Percentiles rank a stretch among this genome's conserved stretches.
Evolutionary conservation across 768 basidiomycete species (phyloP).

Genomic region (Lentinus tigrinus): DNA sequence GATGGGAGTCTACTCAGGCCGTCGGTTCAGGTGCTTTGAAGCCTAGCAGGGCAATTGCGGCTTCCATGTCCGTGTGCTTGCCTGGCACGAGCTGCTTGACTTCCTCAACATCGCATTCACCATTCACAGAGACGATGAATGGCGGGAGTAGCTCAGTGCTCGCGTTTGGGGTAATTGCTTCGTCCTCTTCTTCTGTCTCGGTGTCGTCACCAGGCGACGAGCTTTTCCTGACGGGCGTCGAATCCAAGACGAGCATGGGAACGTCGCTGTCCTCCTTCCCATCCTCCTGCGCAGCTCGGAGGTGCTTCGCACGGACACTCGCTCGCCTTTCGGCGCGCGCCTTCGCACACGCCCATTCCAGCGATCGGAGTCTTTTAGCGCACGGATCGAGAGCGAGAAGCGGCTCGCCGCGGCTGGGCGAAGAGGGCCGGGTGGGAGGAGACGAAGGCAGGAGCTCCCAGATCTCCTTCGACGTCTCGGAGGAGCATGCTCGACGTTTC

Average conservation of each 20-base stretch:
- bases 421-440: slow-evolving; percentile 53
- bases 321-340: slow-evolving; percentile 30
- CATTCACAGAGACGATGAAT: slow-evolving; percentile 3
- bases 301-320: background rate
- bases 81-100: background rate
- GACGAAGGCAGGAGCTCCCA: slow-evolving; percentile 57
- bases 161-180: slow-evolving; percentile 19
- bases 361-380: slow-evolving; percentile 46
- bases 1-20: background rate
- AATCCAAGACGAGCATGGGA: slow-evolving; percentile 17
- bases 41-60: slow-evolving; percentile 21
- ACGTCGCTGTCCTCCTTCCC: slow-evolving; percentile 20
- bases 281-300: slow-evolving; percentile 9
- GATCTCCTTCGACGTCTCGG: slow-evolving; percentile 15
- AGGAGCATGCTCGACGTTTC: background rate
- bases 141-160: slow-evolving; percentile 15
- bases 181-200: slow-evolving; percentile 19
- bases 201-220: slow-evolving; percentile 12
- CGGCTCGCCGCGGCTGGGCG: slow-evolving; percentile 46
- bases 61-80: slow-evolving; percentile 21
- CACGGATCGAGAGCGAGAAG: slow-evolving; percentile 42
- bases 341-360: slow-evolving; percentile 75
- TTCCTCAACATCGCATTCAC: background rate
- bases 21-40: slow-evolving; percentile 17
- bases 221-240: background rate